A percentile compares a stretch with the other conserved stretches of the same genome.
phyloP scores from a whole-genome alignment of 2,329 filamentous ascomycete species.

The Coniochaeta sp. region DNA sequence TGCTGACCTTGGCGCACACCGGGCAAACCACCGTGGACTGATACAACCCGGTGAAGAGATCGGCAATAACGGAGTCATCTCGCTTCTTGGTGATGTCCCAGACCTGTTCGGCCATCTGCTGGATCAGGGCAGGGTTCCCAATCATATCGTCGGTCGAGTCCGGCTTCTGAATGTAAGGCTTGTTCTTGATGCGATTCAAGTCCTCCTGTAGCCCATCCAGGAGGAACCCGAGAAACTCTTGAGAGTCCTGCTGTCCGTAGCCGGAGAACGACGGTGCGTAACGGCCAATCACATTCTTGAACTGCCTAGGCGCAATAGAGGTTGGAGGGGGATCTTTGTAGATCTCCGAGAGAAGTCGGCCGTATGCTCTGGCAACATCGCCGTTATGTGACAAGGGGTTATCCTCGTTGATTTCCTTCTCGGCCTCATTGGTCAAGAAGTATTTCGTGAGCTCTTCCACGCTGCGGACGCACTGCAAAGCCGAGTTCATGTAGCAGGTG shows the following conservation, averaged over 20 bases:
- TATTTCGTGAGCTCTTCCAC: constrained; percentile 92
- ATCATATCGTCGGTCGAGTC: constrained; percentile 97
- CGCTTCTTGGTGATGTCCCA: constrained; percentile 88
- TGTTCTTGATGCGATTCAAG: constrained; percentile 86
- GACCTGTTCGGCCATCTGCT: constrained; percentile 77
- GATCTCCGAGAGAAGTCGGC: constrained; percentile 66
- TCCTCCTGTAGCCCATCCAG: constrained; percentile 94
- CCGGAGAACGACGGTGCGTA: constrained; percentile 84
- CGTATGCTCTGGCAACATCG: constrained; percentile 79
- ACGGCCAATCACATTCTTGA: constrained; percentile 76
- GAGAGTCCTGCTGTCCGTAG: constrained; percentile 94
- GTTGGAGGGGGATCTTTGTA: constrained; percentile 61
- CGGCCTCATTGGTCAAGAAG: constrained; percentile 70
- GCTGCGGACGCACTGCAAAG: constrained; percentile 86
- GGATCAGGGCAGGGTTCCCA: constrained; percentile 70
- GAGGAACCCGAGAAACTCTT: constrained; percentile 92
- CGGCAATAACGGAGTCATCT: constrained; percentile 91
- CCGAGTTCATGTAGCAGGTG: constrained; percentile 99
- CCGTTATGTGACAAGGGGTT: constrained; percentile 86
- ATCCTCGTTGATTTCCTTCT: constrained; percentile 72
- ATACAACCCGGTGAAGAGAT: constrained; percentile 96
- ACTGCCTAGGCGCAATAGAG: constrained; percentile 71
- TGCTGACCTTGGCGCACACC: constrained; percentile 87
- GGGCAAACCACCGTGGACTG: constrained; percentile 96
- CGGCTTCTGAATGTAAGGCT: constrained; percentile 95